phyloP scores from a whole-genome alignment of 1,284 basidiomycete genomes.

The Schizophyllum commune region DNA sequence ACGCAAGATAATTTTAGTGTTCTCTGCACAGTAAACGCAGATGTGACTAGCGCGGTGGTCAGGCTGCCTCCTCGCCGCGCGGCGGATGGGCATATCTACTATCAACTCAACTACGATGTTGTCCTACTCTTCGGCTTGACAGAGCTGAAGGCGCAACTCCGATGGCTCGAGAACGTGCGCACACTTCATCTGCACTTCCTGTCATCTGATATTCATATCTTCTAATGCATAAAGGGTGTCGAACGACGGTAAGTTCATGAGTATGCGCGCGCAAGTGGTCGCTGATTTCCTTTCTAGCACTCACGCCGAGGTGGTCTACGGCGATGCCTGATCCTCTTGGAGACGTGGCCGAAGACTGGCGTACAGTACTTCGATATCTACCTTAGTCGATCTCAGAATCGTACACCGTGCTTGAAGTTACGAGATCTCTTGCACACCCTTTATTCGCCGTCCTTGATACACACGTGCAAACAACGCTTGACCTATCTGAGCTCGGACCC shows the following conservation, averaged over 20 bases:
- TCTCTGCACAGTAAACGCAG: neutral
- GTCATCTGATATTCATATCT: too few species aligned
- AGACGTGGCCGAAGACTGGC: neutral
- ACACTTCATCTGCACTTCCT: neutral
- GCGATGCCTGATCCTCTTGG: neutral
- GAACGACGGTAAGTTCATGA: neutral
- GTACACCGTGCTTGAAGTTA: too few species aligned
- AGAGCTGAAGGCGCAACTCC: constrained; percentile 34
- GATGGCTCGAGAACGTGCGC: constrained; percentile 24
- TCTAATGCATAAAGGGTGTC: neutral
- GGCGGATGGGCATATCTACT: constrained; percentile 15
- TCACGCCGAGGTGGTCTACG: neutral
- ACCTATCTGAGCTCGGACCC: too few species aligned
- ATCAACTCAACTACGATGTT: constrained; percentile 25
- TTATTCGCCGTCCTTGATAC: too few species aligned
- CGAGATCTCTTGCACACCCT: too few species aligned
- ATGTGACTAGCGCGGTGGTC: neutral
- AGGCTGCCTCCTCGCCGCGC: neutral
- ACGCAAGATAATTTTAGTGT: neutral
- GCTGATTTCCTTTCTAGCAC: neutral
- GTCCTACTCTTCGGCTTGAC: constrained; percentile 35
- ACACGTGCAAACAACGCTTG: too few species aligned
- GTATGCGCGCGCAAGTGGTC: neutral
- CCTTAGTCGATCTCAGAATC: too few species aligned
- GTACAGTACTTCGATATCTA: too few species aligned